A percentile compares a stretch with the other conserved stretches of the same genome.
phyloP scores from a whole-genome alignment of 139 green algal genomes.

The Limnomonas spitsbergensis region DNA sequence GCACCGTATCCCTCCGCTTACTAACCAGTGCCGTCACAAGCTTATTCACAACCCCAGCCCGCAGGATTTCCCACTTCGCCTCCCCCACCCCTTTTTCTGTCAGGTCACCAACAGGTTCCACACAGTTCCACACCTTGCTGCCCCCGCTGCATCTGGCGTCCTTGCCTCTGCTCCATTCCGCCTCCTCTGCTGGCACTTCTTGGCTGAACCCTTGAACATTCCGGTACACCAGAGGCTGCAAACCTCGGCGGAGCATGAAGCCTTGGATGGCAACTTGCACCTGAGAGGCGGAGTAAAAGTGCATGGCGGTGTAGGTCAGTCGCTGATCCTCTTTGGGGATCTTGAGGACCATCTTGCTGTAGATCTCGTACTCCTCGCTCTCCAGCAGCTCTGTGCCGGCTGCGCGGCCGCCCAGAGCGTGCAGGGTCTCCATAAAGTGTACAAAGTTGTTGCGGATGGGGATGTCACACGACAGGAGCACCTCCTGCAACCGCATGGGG shows the following conservation, averaged over 20 bases:
- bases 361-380: conserved; percentile 16
- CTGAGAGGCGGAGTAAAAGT: neutral
- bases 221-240: neutral
- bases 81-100: neutral
- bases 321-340: conserved; percentile 15
- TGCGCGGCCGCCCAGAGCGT: conserved; percentile 57
- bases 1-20: neutral
- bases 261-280: neutral
- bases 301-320: neutral
- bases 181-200: too few species aligned
- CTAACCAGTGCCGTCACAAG: neutral
- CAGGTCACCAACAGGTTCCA: too few species aligned
- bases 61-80: neutral
- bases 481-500: conserved; percentile 18
- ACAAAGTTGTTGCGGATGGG: conserved; percentile 26
- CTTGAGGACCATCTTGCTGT: neutral
- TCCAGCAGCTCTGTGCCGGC: conserved; percentile 40
- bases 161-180: too few species aligned
- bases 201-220: too few species aligned
- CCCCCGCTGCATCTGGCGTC: too few species aligned
- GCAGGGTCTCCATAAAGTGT: conserved; percentile 59
- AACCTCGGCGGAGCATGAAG: neutral
- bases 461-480: conserved; percentile 53
- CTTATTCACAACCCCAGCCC: neutral
- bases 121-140: too few species aligned